Evolutionary conservation across 108 stramenopile species (phyloP).

Genomic region (Skeletonema grethae): DNA sequence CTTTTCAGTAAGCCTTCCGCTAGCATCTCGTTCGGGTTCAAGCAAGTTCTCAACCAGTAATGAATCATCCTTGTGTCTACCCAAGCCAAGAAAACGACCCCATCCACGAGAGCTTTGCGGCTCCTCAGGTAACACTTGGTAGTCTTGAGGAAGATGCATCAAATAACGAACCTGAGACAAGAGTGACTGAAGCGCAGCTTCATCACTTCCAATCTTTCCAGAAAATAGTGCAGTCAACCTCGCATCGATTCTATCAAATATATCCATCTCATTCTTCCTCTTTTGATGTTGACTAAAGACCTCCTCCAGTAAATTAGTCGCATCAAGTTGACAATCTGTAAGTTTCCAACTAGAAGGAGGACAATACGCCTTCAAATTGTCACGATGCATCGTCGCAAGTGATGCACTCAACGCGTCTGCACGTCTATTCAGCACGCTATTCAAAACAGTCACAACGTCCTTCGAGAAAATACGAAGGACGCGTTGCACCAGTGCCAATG

Average conservation of each 20-base stretch:
- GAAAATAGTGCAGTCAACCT: conserved; percentile 56
- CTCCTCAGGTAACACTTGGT: conserved; percentile 49
- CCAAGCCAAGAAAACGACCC: conserved; percentile 3
- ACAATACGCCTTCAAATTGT: conserved; percentile 58
- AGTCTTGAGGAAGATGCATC: conserved; percentile 64
- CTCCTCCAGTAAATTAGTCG: conserved; percentile 82
- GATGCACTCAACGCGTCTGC: conserved; percentile 28
- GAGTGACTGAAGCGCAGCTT: conserved; percentile 50
- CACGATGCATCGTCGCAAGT: conserved; percentile 57
- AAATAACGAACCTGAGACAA: conserved; percentile 60
- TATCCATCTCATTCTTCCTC: conserved; percentile 52
- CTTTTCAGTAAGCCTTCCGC: conserved; percentile 61
- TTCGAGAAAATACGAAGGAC: conserved; percentile 81
- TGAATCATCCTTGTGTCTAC: conserved; percentile 6
- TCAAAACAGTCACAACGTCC: conserved; percentile 65
- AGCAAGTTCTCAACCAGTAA: background rate
- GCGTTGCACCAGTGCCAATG: conserved; percentile 58
- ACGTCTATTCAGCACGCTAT: conserved; percentile 46
- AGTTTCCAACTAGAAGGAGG: conserved; percentile 59
- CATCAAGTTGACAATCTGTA: conserved; percentile 63
- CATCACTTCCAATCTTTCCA: conserved; percentile 57
- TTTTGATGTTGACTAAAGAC: conserved; percentile 78
- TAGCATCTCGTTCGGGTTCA: conserved; percentile 38
- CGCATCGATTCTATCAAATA: conserved; percentile 62
- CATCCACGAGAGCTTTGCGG: conserved; percentile 3